Percentiles rank a stretch among this genome's conserved stretches.
These are phyloP conservation scores for Tetracentron sinense DNA, from an alignment of 164 flowering plant species.

Conservation along the genomic window DNA sequence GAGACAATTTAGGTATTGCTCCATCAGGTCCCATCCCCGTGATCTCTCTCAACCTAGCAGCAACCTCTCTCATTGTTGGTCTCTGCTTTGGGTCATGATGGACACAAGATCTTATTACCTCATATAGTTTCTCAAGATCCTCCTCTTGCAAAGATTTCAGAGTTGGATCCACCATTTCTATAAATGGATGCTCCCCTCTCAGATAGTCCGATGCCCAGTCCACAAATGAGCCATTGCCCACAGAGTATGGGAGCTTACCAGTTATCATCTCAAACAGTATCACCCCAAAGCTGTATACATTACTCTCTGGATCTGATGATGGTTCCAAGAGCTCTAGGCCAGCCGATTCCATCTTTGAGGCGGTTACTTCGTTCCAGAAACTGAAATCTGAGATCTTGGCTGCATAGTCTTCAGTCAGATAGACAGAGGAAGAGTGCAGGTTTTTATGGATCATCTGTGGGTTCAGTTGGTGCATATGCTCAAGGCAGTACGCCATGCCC, in stretches of 20 bases:
- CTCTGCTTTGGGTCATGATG: slow-evolving; percentile 41
- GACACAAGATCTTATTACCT: slow-evolving; percentile 45
- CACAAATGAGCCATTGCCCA: slow-evolving; percentile 30
- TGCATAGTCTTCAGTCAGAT: slow-evolving; percentile 77
- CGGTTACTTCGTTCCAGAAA: slow-evolving; percentile 37
- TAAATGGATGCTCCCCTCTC: slow-evolving; percentile 25
- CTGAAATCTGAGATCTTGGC: slow-evolving; percentile 60
- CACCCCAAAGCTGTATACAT: slow-evolving; percentile 65
- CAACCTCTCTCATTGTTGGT: slow-evolving; percentile 53
- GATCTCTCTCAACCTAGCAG: slow-evolving; percentile 46
- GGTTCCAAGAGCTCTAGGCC: slow-evolving; percentile 14
- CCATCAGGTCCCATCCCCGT: slow-evolving; percentile 57
- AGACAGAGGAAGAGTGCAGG: slow-evolving; percentile 51
- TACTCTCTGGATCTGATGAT: slow-evolving; percentile 26
- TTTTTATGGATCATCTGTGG: slow-evolving; percentile 51
- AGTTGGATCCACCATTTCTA: slow-evolving; percentile 62
- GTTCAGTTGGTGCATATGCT: slow-evolving; percentile 61
- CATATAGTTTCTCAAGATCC: slow-evolving; percentile 44
- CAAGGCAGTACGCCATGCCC: slow-evolving; percentile 81
- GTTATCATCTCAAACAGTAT: slow-evolving; percentile 63
- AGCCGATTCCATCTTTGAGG: slow-evolving; percentile 24
- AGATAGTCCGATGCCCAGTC: slow-evolving; percentile 60
- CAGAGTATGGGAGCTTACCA: slow-evolving; percentile 48
- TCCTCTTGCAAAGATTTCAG: slow-evolving; percentile 40
- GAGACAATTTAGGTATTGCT: slow-evolving; percentile 62